Base-by-base conservation (phyloP, 805 yeast species). In the Saccharomycopsis amapae region DNA sequence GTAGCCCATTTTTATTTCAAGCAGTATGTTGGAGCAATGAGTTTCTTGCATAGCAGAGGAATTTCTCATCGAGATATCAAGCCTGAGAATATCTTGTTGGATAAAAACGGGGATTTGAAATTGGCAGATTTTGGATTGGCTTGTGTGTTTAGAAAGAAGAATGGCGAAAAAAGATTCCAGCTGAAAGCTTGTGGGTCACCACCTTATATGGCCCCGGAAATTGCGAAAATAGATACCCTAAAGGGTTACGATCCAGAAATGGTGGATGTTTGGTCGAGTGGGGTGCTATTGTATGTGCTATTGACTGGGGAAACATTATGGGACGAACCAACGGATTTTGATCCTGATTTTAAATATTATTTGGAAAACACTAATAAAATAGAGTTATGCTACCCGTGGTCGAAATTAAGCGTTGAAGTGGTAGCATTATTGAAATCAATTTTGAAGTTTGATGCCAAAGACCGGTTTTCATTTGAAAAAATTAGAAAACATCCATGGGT, bases 111-210 rank as follows among this genome's bases (percentile, higher is more conserved):
- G 2, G 81, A 82, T 57, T 59, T 84, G 56, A 81, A 82, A 54
- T 61, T 83, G n/a, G 79, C 86, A 0, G 93, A 83, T 62, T 83
- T 84, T 62, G 93, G 93, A 0, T 62, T 84, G 13, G 87, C 89
- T 0, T 72, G 79, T 25, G 76, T 78, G 6, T 81, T 71, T 55
- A 69, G 65, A 51, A 71, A 72, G 35, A 68, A 65, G 32, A 60
- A 59, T 13, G 83, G 82, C 1, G 59, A 67, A 3, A 66, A 65
- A 40, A 60, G 78, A 47, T 45, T 68, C 39, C 71, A 78, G 33
- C 58, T 62, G 20, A 73, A 79, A 24, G 71, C 81, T 26, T 75
- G 87, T 60, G 84, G 90, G 0, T 78, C 85, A 1, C 83, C 85
- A 1, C 89, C 88, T 4, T 83, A 83, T 57, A 73, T 81, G 67